A percentile compares a stretch with the other conserved stretches of the same genome.
These are phyloP conservation scores for Mycena olivaceomarginata DNA, from an alignment of 768 basidiomycete species.

Conservation along the genomic window DNA sequence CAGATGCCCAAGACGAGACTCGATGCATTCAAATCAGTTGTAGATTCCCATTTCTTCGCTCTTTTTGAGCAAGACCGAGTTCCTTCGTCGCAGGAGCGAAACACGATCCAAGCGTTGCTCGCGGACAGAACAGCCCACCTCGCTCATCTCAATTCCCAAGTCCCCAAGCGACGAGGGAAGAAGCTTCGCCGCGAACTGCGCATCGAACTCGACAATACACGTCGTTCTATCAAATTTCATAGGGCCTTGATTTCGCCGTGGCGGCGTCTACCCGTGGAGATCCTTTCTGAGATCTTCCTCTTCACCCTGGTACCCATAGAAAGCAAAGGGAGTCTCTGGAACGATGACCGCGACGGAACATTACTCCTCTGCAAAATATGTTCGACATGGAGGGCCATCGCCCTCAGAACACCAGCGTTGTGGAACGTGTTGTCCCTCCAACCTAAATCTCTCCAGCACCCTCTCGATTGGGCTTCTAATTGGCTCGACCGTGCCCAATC, in stretches of 20 bases:
- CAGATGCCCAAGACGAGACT: neutral
- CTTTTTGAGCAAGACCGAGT: slow-evolving; percentile 18
- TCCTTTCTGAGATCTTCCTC: slow-evolving; percentile 30
- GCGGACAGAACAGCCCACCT: slow-evolving; percentile 28
- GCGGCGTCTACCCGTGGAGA: slow-evolving; percentile 35
- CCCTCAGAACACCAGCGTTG: slow-evolving; percentile 30
- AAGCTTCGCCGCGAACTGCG: slow-evolving; percentile 38
- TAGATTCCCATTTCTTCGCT: slow-evolving; percentile 29
- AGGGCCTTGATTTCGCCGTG: slow-evolving; percentile 34
- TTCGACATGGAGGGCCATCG: slow-evolving; percentile 31
- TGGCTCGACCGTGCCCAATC: slow-evolving; percentile 38
- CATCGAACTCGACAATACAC: slow-evolving; percentile 29
- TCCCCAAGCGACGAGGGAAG: slow-evolving; percentile 26
- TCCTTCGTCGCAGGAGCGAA: slow-evolving; percentile 24
- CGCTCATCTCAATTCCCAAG: slow-evolving; percentile 30
- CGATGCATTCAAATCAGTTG: neutral
- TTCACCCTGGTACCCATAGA: slow-evolving; percentile 3
- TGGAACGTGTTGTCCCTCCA: slow-evolving; percentile 29
- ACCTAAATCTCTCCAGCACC: neutral
- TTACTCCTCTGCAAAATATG: slow-evolving; percentile 32
- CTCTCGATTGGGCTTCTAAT: slow-evolving; percentile 32
- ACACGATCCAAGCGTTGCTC: slow-evolving; percentile 23
- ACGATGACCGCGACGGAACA: slow-evolving; percentile 32
- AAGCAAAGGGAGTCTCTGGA: slow-evolving; percentile 1
- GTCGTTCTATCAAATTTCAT: slow-evolving; percentile 32